These are phyloP conservation scores for Petrea volubilis DNA, from an alignment of 257 asterid species.

Conservation along the genomic window DNA sequence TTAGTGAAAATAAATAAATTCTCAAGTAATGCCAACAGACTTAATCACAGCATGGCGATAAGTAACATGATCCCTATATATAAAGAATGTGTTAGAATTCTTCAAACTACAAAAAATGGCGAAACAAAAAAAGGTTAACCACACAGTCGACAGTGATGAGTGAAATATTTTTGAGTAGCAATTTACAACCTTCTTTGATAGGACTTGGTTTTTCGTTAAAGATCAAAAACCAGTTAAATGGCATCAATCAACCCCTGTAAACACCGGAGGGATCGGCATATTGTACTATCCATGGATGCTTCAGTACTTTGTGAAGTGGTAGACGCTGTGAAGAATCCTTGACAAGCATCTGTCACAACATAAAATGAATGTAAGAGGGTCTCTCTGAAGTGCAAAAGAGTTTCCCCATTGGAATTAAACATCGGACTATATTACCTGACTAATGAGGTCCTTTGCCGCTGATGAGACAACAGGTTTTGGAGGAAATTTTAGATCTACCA, in stretches of 20 bases:
- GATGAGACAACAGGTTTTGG: conserved; percentile 81
- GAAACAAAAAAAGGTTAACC: not conserved
- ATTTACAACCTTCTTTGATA: not conserved
- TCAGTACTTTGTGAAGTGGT: conserved; percentile 81
- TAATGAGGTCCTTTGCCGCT: conserved; percentile 85
- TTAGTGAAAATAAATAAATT: too few species aligned
- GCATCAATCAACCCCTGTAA: conserved; percentile 45
- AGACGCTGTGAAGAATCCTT: conserved; percentile 80
- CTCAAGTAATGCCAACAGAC: not conserved
- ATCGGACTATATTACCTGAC: conserved; percentile 55
- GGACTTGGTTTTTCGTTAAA: not conserved
- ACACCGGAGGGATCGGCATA: conserved; percentile 92
- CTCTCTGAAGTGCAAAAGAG: too few species aligned
- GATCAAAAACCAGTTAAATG: not conserved
- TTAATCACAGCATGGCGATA: not conserved
- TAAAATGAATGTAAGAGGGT: too few species aligned
- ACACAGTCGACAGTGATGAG: not conserved
- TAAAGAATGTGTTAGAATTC: not conserved
- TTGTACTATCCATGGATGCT: conserved; percentile 97
- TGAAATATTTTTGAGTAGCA: not conserved
- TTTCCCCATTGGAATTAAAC: not conserved
- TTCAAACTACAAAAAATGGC: not conserved
- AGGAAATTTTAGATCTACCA: conserved; percentile 92
- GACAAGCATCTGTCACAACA: conserved; percentile 72
- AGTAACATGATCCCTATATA: not conserved